Evolutionary conservation across 805 yeast genomes (phyloP), one percentile per base, ranked within the genome.

Genomic region (Suhomyces xylopsoci): DNA sequence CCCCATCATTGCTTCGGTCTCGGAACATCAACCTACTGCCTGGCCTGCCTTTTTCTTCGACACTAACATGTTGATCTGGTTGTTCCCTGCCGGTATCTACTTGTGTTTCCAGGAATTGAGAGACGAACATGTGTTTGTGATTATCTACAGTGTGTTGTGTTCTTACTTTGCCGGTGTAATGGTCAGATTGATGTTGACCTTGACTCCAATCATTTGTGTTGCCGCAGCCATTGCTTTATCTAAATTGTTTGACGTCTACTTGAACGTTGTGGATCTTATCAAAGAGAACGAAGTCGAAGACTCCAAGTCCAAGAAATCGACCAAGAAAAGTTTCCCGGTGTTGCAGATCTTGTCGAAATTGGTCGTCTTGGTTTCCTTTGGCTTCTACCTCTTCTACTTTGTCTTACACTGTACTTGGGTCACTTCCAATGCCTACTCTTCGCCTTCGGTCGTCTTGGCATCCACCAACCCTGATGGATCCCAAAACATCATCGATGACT

Each of bases 21-120:
- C 97, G 12, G 99, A 94, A 76, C 99, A 94, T 78, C 99, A 94
- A 79, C 99, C 99, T 54, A 93, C 98, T n/a, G 97, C 99, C 3
- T 94, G 99, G 99, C 96, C 98, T 9, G 84, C 97, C 10, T 96
- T 94, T 70, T 94, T 90, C 81, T 90, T 93, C 68, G 99, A 94
- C 70, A 86, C 94, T 49, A 89, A 85, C 63, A 82, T 93, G 79
- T 79, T 94, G 72, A 89, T 93, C 63, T 96, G 99, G 99, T 79
- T 94, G 61, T 94, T 94, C 89, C 99, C 99, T 50, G 97, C 92
- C 5, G 99, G 99, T 58, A 87, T 96, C 48, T 94, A 88, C 74
- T 72, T 94, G 59, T 80, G 93, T 61, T 88, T 94, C 81, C 88
- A 88, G 70, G 97, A 94, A 55, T 78, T 94, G 65, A 81, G 84